These are phyloP conservation scores for Sporisorium graminicola DNA, from an alignment of 1,284 basidiomycete species.

Conservation along the genomic window DNA sequence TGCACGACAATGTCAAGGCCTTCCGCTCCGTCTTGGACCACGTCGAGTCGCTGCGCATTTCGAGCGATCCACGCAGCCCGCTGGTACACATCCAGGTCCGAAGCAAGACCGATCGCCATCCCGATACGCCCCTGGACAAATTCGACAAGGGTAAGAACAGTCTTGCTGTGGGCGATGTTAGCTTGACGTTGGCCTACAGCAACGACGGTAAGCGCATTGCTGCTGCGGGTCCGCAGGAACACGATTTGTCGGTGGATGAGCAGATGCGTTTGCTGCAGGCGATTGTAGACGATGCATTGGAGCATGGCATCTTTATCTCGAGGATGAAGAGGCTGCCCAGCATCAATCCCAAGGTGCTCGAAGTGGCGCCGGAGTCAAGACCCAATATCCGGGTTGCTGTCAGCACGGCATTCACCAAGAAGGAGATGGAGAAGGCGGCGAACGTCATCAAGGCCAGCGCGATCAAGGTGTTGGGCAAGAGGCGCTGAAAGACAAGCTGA, in stretches of 20 bases:
- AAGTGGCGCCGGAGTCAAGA: conserved; percentile 69
- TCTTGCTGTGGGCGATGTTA: conserved; percentile 43
- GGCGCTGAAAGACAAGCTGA: conserved; percentile 11
- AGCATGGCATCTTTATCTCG: conserved; percentile 60
- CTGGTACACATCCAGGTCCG: conserved; percentile 86
- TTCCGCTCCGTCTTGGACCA: conserved; percentile 82
- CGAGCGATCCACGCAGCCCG: conserved; percentile 85
- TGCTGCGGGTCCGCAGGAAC: conserved; percentile 21
- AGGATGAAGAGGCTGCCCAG: conserved; percentile 57
- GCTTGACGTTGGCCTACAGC: conserved; percentile 32
- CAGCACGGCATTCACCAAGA: conserved; percentile 81
- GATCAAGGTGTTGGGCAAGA: conserved; percentile 75
- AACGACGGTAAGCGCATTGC: conserved; percentile 33
- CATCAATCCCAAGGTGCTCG: conserved; percentile 58
- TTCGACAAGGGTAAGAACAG: conserved; percentile 49
- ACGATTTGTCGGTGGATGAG: conserved; percentile 57
- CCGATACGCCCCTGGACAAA: conserved; percentile 56
- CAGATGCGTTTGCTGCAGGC: conserved; percentile 59
- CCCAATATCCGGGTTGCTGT: conserved; percentile 90
- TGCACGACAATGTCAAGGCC: conserved; percentile 84
- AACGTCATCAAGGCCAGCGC: conserved; percentile 80
- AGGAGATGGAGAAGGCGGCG: conserved; percentile 91
- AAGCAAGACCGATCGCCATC: conserved; percentile 60
- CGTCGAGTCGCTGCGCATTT: conserved; percentile 81
- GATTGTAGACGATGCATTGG: conserved; percentile 62